Conservation (phyloP, 306 rosid species). For the Casuarina cunninghamiana region DNA sequence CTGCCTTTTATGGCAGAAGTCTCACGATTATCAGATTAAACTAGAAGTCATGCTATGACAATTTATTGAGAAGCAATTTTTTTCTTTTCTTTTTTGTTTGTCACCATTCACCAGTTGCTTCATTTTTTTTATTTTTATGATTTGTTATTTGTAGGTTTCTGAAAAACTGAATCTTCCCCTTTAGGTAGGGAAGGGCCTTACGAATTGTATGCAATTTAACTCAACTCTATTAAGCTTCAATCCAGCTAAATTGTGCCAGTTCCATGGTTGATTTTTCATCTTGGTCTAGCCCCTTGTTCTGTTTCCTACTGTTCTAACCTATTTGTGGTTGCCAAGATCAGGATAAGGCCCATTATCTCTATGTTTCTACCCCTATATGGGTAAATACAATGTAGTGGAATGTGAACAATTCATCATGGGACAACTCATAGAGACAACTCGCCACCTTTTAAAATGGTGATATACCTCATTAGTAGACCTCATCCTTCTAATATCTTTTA, state of each 20-base stretch:
- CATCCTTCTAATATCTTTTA: not conserved
- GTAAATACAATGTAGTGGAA: too few relatives aligned
- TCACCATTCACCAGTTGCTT: not conserved
- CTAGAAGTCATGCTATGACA: not conserved
- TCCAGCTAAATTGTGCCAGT: not conserved
- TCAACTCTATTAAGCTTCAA: not conserved
- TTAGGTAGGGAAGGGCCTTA: not conserved
- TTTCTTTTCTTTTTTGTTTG: not conserved
- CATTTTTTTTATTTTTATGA: not conserved
- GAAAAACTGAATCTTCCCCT: not conserved
- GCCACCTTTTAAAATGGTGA: too few relatives aligned
- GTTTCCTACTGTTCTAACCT: not conserved
- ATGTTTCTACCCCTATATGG: too few relatives aligned
- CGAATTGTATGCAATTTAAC: not conserved
- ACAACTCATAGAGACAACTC: too few relatives aligned
- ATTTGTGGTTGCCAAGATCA: not conserved
- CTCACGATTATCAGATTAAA: not conserved
- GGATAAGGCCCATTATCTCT: too few relatives aligned
- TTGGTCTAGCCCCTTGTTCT: not conserved
- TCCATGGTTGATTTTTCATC: not conserved
- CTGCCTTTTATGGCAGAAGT: slow-evolving; percentile 17
- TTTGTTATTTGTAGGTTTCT: not conserved
- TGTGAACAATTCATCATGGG: too few relatives aligned
- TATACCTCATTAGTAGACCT: too few relatives aligned
- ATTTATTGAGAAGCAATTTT: not conserved